Evolutionary conservation across 1,139 yeast genomes (phyloP).

Genomic region (Saccharomyces pastorianus): DNA sequence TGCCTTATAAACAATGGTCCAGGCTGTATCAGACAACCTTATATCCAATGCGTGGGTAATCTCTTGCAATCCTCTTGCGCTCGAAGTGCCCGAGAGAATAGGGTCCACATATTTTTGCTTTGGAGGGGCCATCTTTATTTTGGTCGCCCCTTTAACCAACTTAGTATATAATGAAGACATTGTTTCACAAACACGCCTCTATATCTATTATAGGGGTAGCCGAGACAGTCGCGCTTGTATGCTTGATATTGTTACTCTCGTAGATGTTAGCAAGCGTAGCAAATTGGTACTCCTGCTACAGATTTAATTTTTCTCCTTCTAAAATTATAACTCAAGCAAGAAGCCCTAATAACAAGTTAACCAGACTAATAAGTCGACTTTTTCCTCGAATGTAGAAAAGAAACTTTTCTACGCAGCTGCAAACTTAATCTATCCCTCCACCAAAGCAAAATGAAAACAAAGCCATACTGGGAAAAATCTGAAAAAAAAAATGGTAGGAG

Average conservation of each 20-base stretch:
- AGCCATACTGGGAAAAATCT: neutral
- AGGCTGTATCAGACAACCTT: conserved; percentile 68
- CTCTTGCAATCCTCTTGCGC: conserved; percentile 52
- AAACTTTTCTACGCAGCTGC: neutral
- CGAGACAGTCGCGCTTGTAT: neutral
- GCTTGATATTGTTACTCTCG: neutral
- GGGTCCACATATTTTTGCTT: conserved; percentile 94
- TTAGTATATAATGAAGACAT: conserved; percentile 28
- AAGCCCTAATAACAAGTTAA: neutral
- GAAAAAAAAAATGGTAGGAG: neutral
- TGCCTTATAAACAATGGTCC: conserved; percentile 86
- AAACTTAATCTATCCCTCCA: neutral
- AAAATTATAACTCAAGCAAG: neutral
- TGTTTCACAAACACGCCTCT: neutral
- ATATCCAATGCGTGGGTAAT: conserved; percentile 56
- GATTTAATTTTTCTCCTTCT: neutral
- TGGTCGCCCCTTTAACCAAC: conserved; percentile 67
- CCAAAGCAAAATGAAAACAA: neutral
- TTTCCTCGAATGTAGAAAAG: neutral
- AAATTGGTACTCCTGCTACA: neutral
- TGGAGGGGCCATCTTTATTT: conserved; percentile 85
- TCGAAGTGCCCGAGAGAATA: conserved; percentile 66
- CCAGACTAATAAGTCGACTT: neutral
- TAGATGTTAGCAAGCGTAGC: neutral
- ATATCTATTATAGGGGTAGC: neutral